Conservation (phyloP, 495 filamentous ascomycete genomes). For the Podospora conica region DNA sequence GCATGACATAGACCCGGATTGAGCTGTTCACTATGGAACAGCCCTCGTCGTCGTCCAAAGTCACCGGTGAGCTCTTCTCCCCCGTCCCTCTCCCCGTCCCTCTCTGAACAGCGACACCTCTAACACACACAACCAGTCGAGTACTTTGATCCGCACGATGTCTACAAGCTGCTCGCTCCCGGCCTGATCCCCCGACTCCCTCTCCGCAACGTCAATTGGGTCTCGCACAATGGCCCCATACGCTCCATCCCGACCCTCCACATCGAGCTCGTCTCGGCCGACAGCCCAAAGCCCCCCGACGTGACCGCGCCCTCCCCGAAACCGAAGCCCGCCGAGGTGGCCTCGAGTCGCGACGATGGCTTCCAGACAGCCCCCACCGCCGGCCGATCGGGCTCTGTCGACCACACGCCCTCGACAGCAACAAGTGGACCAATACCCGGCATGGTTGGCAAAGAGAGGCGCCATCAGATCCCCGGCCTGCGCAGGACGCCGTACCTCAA, state of each 20-base stretch:
- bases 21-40: conserved; percentile 51
- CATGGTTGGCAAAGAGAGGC: conserved; percentile 46
- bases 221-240: conserved; percentile 81
- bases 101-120: conserved; percentile 1
- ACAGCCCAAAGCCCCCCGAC: conserved; percentile 26
- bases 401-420: conserved; percentile 26
- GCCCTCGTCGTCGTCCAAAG: conserved; percentile 62
- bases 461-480: conserved; percentile 93
- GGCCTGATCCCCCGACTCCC: conserved; percentile 74
- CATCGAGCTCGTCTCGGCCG: conserved; percentile 69
- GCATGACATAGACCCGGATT: conserved; percentile 24
- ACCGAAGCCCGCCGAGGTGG: conserved; percentile 35
- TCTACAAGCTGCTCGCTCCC: conserved; percentile 74
- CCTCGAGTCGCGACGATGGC: conserved; percentile 42
- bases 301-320: conserved; percentile 34
- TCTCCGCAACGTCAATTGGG: conserved; percentile 93
- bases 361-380: conserved; percentile 41
- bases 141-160: conserved; percentile 84
- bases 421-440: conserved; percentile 19
- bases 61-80: conserved; percentile 49
- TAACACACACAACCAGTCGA: conserved; percentile 37
- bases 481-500: conserved; percentile 93
- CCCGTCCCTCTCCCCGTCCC: background rate
- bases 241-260: conserved; percentile 90
- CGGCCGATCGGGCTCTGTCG: conserved; percentile 25